These are phyloP conservation scores for Colletotrichum navitas DNA, from an alignment of 2,329 filamentous ascomycete genomes.

Conservation along the genomic window DNA sequence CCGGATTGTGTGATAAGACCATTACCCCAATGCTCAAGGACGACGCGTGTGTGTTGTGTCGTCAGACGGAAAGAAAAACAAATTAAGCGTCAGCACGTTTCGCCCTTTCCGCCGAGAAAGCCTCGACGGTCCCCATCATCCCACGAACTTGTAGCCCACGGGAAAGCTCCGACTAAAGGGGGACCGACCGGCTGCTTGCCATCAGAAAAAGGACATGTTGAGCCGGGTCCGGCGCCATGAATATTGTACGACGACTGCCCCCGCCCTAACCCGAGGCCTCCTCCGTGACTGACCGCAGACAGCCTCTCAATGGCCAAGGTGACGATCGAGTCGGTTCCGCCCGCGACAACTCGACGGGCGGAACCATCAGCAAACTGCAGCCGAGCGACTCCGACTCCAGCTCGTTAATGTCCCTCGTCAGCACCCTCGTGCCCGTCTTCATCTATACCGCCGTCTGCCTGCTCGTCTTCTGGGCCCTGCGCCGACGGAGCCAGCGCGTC, in stretches of 20 bases:
- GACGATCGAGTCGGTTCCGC: constrained; percentile 60
- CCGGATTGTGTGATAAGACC: not conserved
- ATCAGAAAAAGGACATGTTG: constrained; percentile 14
- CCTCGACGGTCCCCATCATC: not conserved
- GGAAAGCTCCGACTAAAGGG: not conserved
- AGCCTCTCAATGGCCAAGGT: constrained; percentile 40
- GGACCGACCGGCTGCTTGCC: not conserved
- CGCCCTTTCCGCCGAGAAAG: not conserved
- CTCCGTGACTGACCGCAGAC: constrained; percentile 14
- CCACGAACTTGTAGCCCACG: not conserved
- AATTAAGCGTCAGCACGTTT: constrained; percentile 4
- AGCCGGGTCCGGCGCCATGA: constrained; percentile 3
- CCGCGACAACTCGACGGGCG: constrained; percentile 55
- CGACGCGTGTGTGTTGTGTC: no score
- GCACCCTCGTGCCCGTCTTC: constrained; percentile 67
- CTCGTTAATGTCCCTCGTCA: constrained; percentile 57
- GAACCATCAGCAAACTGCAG: constrained; percentile 53
- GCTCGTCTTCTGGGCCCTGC: constrained; percentile 63
- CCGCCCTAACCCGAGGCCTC: not conserved
- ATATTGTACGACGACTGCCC: not conserved
- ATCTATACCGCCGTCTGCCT: constrained; percentile 63
- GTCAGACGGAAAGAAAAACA: not conserved
- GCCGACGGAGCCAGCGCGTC: constrained; percentile 63
- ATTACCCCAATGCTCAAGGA: not conserved
- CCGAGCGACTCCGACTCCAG: constrained; percentile 54